Conservation (phyloP, 116 monocot genomes). For the Posidonia oceanica region DNA sequence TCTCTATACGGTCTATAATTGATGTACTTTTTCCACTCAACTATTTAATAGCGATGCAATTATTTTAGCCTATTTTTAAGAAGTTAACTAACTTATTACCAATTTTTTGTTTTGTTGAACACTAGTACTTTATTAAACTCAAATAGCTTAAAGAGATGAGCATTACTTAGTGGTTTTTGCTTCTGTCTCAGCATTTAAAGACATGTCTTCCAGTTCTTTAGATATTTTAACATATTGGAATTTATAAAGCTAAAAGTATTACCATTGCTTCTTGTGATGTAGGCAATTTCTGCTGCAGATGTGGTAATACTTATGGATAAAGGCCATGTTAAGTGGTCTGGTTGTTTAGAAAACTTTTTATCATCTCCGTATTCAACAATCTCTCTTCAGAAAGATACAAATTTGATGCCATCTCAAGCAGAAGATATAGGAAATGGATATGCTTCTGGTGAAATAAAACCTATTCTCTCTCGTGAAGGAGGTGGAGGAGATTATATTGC, state of each 20-base stretch:
- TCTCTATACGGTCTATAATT: background rate
- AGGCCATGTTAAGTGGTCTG: constrained; percentile 77
- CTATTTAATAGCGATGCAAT: no score
- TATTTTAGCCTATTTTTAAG: no score
- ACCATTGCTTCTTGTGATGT: constrained; percentile 1
- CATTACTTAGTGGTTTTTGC: no score
- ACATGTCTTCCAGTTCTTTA: background rate
- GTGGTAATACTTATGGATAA: constrained; percentile 79
- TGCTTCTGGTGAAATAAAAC: constrained; percentile 11
- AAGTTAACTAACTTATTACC: no score
- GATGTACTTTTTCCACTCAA: no score
- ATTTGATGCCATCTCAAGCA: constrained; percentile 12
- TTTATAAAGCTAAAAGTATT: background rate
- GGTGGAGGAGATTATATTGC: constrained; percentile 16
- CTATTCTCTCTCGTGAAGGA: constrained; percentile 8
- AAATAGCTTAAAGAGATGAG: no score
- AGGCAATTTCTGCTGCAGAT: constrained; percentile 92
- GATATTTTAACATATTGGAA: background rate
- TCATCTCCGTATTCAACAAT: constrained; percentile 39
- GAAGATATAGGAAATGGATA: constrained; percentile 12
- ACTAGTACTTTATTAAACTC: no score
- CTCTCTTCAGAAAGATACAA: constrained; percentile 19
- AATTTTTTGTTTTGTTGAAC: no score
- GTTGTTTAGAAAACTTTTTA: constrained; percentile 33
- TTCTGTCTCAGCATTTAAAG: no score